Evolutionary conservation across 2,329 filamentous ascomycete species (phyloP), one percentile per base, ranked within the genome.

Genomic region (Scolecobasidium constrictum): DNA sequence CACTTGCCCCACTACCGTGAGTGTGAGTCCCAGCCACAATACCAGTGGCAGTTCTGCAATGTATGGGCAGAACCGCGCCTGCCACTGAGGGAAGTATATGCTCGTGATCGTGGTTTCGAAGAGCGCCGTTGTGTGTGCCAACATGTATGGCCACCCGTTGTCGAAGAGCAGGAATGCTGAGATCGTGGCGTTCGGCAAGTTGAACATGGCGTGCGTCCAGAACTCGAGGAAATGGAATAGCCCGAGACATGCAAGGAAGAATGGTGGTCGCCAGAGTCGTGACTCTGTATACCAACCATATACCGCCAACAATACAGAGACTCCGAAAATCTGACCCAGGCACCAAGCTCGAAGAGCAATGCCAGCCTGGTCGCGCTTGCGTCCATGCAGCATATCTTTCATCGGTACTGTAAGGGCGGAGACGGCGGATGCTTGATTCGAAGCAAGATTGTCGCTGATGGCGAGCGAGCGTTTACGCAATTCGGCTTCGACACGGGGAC

Each of bases 201-300:
- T 96, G 65, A 83, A 85, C 43, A 72, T 69, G 6, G 90, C 88
- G 0, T 90, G 95, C 22, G 81, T 86, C 72, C 80, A 94, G 69
- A 88, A 98, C 64, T 98, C 92, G 61, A 96, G 79, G 64, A 94
- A 96, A 69, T 98, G 92, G 66, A 96, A 96, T 21, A 82, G 53
- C 19, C 81, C 74, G 38, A 96, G 78, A 12, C 78, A 68, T 40
- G 67, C 66, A 38, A 82, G 55, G 65, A 90, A 90, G 58, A 74
- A 69, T 6, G 71, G 68, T 1, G 75, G 58, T 17, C 77, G 68
- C 77, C 77, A 83, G 13, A 47, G 11, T 12, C 36, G 23, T 15
- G 43, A 75, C 60, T 33, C 56, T 64, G 11, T 53, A 20, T 41
- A 48, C 22, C 50, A 40, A 34, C 62, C 52, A 19, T 43, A 7